Conservation (phyloP, 345 rosid genomes). For the Eucalyptus erythrocorys region DNA sequence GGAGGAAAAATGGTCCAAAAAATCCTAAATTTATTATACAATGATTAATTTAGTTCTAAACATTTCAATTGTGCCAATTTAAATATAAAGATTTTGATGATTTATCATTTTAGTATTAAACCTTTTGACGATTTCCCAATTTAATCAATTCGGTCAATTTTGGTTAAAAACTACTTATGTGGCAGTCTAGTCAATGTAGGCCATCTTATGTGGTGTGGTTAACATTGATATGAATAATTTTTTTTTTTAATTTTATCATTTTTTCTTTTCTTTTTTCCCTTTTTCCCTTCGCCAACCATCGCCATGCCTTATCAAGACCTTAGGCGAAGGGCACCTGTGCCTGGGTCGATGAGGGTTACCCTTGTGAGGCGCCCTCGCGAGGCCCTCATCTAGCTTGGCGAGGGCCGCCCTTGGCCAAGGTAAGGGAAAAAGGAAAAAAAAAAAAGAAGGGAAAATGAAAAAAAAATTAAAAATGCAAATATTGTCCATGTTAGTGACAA, state of each 20-base stretch:
- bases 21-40: no score
- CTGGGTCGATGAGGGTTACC: accelerated
- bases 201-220: no score
- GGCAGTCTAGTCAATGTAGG: accelerated
- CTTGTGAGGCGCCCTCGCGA: accelerated
- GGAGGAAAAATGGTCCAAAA: no score
- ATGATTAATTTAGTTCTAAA: no score
- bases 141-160: no score
- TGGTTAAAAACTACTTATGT: not conserved
- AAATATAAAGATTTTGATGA: no score
- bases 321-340: accelerated
- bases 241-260: no score
- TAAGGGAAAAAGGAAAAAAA: no score
- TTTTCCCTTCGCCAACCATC: not conserved
- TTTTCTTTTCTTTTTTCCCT: no score
- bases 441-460: accelerated
- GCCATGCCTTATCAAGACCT: not conserved
- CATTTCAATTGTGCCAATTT: accelerated
- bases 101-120: not conserved
- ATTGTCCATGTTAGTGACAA: accelerated
- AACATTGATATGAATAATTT: accelerated
- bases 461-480: not conserved
- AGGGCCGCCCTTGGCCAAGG: not conserved
- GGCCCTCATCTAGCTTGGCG: no score
- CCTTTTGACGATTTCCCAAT: accelerated